Base-by-base conservation (phyloP, 2,329 filamentous ascomycete genomes). In the Saccharata proteae region DNA sequence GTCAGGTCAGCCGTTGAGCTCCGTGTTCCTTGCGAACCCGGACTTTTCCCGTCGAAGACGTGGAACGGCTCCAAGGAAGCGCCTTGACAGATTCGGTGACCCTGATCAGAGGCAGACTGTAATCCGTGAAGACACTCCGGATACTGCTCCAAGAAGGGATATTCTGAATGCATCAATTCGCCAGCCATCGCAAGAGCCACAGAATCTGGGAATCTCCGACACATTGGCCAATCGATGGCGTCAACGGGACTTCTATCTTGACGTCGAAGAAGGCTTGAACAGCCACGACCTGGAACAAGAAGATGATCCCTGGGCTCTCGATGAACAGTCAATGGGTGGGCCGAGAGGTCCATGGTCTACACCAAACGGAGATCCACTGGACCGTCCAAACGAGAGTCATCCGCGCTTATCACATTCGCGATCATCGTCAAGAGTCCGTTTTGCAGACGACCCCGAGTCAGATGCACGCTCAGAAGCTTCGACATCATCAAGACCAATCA, bases 401-500 rank as follows among this genome's bases (percentile, higher is more conserved):
- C 79, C 0, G 62, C 29, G 34, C 6, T 29, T 26, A 3, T 29
- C 29, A 6, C 29, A 28, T 13, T 83, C 80, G 15, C 67, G 79
- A 14, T 84, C 81, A 2, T 85, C 78, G 10, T 86, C 81, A 17
- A 84, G 82, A 48, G 79, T 84, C 13, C 71, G 78, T 16, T 86
- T 85, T 45, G 75, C 75, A 27, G 79, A 85, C 46, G 77, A 81
- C 35, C 59, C 65, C 30, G 79, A 84, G 38, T 71, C 73, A 34
- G 80, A 86, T 30, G 70, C 70, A 3, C 64, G 75, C 10, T 82
- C 80, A 17, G 82, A 81, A 43, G 70, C 68, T 2, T 82, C 79
- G 4, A 77, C 76, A 0, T 84, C 80, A 2, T 84, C 80, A 3
- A 65, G 75, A 26, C 74, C 79, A 5, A 45, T 67, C 19, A 62